These are phyloP conservation scores for Botrytis sinoallii DNA, from an alignment of 2,329 filamentous ascomycete species.

Conservation along the genomic window DNA sequence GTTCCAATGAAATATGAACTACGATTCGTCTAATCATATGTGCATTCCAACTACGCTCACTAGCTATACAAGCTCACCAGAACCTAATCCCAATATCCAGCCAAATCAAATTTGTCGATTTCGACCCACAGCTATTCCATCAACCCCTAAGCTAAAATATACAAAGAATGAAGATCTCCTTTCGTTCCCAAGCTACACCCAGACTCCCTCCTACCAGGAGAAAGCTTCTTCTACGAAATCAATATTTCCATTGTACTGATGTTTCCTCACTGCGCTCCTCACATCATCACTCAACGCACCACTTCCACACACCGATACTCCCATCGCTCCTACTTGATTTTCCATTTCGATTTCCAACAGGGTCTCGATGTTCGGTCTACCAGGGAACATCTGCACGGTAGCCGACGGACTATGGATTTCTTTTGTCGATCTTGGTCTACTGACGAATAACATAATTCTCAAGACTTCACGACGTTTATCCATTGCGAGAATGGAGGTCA, in stretches of 20 bases:
- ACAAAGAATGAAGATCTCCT: constrained; percentile 21
- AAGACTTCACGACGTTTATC: constrained; percentile 70
- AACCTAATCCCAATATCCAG: background rate
- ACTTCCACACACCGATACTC: constrained; percentile 71
- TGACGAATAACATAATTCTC: constrained; percentile 76
- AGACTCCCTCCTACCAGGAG: constrained; percentile 48
- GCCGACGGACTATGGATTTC: constrained; percentile 76
- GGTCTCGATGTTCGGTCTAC: constrained; percentile 70
- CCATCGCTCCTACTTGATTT: constrained; percentile 70
- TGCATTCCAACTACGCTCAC: background rate
- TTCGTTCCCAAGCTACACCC: background rate
- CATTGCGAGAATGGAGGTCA: constrained; percentile 76
- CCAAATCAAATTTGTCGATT: background rate
- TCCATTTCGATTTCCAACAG: constrained; percentile 72
- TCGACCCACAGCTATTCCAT: background rate
- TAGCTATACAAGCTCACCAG: background rate
- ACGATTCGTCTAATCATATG: background rate
- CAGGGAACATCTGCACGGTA: constrained; percentile 82
- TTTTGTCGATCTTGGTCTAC: constrained; percentile 69
- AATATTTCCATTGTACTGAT: constrained; percentile 63
- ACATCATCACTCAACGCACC: constrained; percentile 75
- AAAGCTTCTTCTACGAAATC: constrained; percentile 82
- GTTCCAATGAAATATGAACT: background rate
- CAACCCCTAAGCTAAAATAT: constrained; percentile 21
- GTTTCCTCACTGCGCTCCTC: constrained; percentile 60